Evolutionary conservation across 2,329 filamentous ascomycete species (phyloP).

Genomic region (Talaromyces atroroseus): DNA sequence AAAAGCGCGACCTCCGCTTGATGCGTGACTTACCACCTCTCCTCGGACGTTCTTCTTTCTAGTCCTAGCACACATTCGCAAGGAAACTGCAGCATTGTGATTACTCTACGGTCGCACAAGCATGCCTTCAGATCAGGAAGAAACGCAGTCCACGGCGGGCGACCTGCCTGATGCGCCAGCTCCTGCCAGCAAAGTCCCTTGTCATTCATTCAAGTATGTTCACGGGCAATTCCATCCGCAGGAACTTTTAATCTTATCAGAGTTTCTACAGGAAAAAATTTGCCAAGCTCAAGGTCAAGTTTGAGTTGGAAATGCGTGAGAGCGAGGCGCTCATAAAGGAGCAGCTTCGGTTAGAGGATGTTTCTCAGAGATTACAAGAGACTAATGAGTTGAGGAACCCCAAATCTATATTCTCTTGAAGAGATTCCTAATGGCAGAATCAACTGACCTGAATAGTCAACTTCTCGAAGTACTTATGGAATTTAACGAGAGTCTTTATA

Average conservation of each 20-base stretch:
- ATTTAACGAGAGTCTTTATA: constrained; percentile 76
- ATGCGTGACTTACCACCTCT: background rate
- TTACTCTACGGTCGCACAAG: constrained; percentile 7
- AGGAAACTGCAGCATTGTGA: background rate
- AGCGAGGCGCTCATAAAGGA: constrained; percentile 59
- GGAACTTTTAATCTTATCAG: constrained; percentile 8
- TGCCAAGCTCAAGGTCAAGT: constrained; percentile 74
- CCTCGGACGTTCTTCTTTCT: background rate
- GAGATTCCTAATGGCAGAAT: background rate
- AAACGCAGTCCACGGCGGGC: constrained; percentile 23
- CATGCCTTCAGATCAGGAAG: constrained; percentile 31
- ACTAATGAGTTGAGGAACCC: constrained; percentile 76
- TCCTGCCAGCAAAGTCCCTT: constrained; percentile 43
- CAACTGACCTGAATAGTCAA: constrained; percentile 52
- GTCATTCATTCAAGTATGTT: constrained; percentile 63
- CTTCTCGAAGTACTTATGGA: constrained; percentile 84
- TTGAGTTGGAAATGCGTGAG: constrained; percentile 74
- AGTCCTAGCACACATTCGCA: background rate
- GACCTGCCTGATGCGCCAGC: constrained; percentile 31
- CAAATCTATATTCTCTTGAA: background rate
- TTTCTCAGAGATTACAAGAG: constrained; percentile 76
- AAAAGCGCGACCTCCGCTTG: background rate
- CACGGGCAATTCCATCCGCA: background rate
- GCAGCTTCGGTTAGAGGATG: constrained; percentile 73
- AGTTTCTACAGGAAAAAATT: constrained; percentile 67